Base-by-base conservation (phyloP, 345 rosid species). In the Bruguiera sexangula region DNA sequence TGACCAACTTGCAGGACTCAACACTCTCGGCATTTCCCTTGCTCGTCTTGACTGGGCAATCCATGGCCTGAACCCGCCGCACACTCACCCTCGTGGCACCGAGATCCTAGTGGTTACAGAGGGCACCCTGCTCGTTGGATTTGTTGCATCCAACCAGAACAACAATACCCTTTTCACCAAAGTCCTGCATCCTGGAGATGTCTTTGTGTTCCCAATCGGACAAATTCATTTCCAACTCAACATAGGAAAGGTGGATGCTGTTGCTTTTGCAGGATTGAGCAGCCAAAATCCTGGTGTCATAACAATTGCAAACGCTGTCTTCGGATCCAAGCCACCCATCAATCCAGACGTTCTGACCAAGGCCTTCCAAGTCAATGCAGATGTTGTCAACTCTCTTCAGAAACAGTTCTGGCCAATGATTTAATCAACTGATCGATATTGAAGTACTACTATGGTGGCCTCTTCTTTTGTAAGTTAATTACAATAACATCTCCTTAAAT, bases 211-310 rank as follows among this genome's bases (percentile, higher is more conserved):
- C 67, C 73, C 73, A 1, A 8, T 51, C 0, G 73, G 67, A 7
- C 62, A 50, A 43, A 36, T 70, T 27, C 68, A 70, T 50, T 70
- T 70, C 43, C 55, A 62, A 4, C 0, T 34, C 4, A 70, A 70
- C 13, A 8, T 54, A 19, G 68, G 68, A 11, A 39, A 70, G 13
- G 27, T 29, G 8, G n/a, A 27, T 1, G 68, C 46, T 0, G 29
- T 51, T 22, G 68, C 60, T 0, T 50, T 54, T 18, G 63, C 37
- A 1, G 13, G 20, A 34, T 63, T 63, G 0, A 70, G 29, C 39
- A 70, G 68, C 53, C 74, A 70, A 36, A 70, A 70, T 32, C 68
- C 74, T 18, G 63, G 74, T 26, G 62, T 37, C 5, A 63, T 63
- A 6, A 24, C 60, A 8, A 11, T 55, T 21, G 74, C 55, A 16